Evolutionary conservation across 169 alveolate species (phyloP).

Genomic region (Babesia bovis): DNA sequence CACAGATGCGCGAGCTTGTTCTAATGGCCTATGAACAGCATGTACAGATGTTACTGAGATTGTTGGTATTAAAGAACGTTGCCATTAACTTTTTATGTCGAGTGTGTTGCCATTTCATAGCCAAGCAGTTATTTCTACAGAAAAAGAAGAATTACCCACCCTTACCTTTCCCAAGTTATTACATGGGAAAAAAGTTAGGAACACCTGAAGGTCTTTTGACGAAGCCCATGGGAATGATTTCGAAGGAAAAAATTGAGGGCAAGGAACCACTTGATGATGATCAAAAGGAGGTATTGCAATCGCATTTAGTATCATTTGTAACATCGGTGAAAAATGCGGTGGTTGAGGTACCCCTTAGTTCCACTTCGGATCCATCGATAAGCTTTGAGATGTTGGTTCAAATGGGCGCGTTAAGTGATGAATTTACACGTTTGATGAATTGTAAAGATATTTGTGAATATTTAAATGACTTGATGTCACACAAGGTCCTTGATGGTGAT

Average conservation of each 20-base stretch:
- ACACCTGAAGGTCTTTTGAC: constrained; percentile 20
- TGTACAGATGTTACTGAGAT: constrained; percentile 48
- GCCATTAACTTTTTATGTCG: constrained; percentile 41
- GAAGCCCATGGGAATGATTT: neutral
- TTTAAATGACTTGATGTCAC: constrained; percentile 58
- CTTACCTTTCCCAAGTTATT: constrained; percentile 20
- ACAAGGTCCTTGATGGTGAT: constrained; percentile 48
- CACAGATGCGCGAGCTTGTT: constrained; percentile 69
- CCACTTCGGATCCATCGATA: constrained; percentile 30
- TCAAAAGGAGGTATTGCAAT: constrained; percentile 20
- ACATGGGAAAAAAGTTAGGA: constrained; percentile 10
- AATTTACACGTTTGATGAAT: constrained; percentile 43
- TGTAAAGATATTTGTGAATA: constrained; percentile 46
- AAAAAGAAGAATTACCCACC: constrained; percentile 11
- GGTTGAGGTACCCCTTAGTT: constrained; percentile 24
- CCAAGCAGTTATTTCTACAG: constrained; percentile 26
- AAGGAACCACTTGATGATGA: neutral
- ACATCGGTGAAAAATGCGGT: constrained; percentile 30
- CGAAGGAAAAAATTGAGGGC: neutral
- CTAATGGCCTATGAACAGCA: constrained; percentile 74
- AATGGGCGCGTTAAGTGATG: constrained; percentile 60
- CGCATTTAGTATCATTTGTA: constrained; percentile 25
- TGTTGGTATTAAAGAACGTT: constrained; percentile 58
- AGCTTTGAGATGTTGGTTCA: constrained; percentile 32
- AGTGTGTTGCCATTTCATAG: constrained; percentile 47